Base-by-base conservation (phyloP, 768 basidiomycete species). In the Pholiota molesta region DNA sequence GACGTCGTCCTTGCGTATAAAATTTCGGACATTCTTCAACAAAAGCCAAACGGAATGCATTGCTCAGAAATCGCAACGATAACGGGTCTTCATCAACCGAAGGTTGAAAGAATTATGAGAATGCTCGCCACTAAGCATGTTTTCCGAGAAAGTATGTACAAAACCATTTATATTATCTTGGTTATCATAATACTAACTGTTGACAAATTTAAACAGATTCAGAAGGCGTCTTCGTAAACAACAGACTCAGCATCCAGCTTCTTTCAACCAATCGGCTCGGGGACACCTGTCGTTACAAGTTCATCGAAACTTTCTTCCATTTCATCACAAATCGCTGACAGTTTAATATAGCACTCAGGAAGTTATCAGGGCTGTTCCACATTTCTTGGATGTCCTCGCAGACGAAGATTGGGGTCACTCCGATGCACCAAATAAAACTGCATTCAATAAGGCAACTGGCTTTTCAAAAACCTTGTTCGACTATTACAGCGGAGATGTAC, bases 211-310 rank as follows among this genome's bases (percentile, higher is more conserved):
- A n/a, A 26, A 49, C 49, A 80, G 79, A 77, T 16, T 65, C 69
- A 13, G 68, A 73, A 2, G 72, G 78, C 49, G 74, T 77, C 0
- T 81, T 78, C 56, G 73, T 77, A 13, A 79, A 81, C 63, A 81
- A 80, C 64, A 73, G 78, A 3, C 70, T 82, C 11, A 78, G 76
- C 52, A 64, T 74, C 31, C 68, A 72, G 19, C 67, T 80, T 5
- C 57, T 74, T 1, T 71, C 72, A 8, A 39, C 45, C n/a, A 35
- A 49, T 49, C 47, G 23, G 1, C 14, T 49, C 13, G 8, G 2
- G 26, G 2, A 26, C 13, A 3, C 4, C 14, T 13, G 11, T 7
- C 47, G 47, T 13, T 49, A 58, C 33, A 58, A 58, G 57, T 51
- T 16, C 0, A 19, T 26, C 10, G 8, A 17, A 9, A n/a, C 40